Evolutionary conservation across 768 basidiomycete species (phyloP), one percentile per base, ranked within the genome.

Genomic region (Boletus speciosus): DNA sequence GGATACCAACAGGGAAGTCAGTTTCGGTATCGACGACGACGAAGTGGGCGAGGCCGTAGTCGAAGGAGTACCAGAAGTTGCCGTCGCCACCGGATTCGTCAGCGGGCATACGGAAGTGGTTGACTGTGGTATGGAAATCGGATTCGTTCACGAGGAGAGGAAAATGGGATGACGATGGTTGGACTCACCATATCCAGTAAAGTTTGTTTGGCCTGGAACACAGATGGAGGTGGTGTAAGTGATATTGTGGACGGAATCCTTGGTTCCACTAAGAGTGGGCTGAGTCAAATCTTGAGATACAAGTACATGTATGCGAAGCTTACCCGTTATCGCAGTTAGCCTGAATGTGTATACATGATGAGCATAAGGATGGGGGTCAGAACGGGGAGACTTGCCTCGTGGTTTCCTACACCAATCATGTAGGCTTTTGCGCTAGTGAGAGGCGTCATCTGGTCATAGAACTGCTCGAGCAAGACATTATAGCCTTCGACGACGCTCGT

Each of bases 41-140:
- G 23, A 68, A 68, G 45, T 68, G 66, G 11, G 63, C 67, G 16
- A 69, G 62, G 38, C 65, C 65, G 16, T 69, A 61, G 49, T 68
- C 57, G n/a, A 65, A 68, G 15, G 66, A 68, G 54, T 68, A 69
- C 66, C 67, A 69, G 31, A 69, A 65, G 36, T 68, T 69, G 7
- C 66, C 52, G 15, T 63, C 35, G 5, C 66, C 63, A 11, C 65
- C 61, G 7, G 66, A 67, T 37, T 57, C 65, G 0, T 57, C 56
- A 7, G 65, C 62, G 14, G 66, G 67, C 66, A 69, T 68, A 23
- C 47, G 52, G 48, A 61, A 68, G 38, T 69, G 66, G 23, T 63
- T 67, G 27, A 67, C 67, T 68, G 35, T 27, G 23, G 2, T 4
- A 27, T n/a, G 6, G 9, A 23, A 49, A 39, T 27, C 12, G 3